Conservation (phyloP, 2,329 filamentous ascomycete genomes). For the Waltergamsia citrina region DNA sequence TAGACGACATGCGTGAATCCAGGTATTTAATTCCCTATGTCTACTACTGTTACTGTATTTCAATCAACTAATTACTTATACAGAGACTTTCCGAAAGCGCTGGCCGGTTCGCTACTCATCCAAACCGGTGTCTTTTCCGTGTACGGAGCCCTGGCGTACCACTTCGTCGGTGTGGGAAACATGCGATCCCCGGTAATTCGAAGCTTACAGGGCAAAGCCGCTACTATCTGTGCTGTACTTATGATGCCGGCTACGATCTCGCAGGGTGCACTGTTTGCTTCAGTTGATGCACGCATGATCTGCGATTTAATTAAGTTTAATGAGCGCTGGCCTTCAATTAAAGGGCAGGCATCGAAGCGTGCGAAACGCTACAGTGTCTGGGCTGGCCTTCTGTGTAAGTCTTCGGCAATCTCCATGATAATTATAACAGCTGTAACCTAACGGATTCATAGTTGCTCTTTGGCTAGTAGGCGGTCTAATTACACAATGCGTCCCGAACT, state of each 20-base stretch:
- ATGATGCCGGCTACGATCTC: background rate
- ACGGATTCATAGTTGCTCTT: no score
- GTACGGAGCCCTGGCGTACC: constrained; percentile 1
- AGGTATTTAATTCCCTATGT: background rate
- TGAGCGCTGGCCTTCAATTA: no score
- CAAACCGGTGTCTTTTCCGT: constrained; percentile 2
- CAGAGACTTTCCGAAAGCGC: constrained; percentile 5
- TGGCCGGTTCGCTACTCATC: constrained; percentile 1
- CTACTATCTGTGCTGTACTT: background rate
- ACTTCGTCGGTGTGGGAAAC: background rate
- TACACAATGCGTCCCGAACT: no score
- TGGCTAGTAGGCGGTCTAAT: no score
- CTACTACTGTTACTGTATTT: background rate
- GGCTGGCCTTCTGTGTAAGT: no score
- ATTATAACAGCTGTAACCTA: no score
- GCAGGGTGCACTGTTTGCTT: background rate
- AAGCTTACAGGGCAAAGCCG: background rate
- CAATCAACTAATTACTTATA: background rate
- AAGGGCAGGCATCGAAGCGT: no score
- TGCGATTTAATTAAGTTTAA: background rate
- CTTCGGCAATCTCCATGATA: no score
- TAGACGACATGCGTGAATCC: constrained; percentile 6
- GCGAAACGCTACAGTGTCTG: no score
- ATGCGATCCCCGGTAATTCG: background rate
- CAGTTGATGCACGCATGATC: background rate